phyloP scores from a whole-genome alignment of 1,284 basidiomycete genomes.

The Boletellus deceptivus region DNA sequence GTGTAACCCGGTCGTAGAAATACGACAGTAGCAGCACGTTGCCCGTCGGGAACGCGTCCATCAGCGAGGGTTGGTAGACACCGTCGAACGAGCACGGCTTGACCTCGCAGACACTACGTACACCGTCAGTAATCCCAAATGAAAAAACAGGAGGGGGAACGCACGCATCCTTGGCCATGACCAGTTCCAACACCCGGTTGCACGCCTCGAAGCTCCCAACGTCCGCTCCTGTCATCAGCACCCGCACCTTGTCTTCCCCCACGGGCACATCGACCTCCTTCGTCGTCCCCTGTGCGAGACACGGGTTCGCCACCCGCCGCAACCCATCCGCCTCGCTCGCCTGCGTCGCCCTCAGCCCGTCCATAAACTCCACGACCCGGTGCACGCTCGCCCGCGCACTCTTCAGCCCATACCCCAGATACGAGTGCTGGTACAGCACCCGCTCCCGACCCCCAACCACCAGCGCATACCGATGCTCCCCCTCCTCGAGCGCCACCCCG shows the following conservation, averaged over 20 bases:
- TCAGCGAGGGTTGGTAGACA: conserved; percentile 94
- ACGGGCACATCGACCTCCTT: conserved; percentile 71
- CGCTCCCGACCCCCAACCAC: conserved; percentile 70
- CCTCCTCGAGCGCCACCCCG: conserved; percentile 62
- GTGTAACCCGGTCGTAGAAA: conserved; percentile 93
- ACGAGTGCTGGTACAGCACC: conserved; percentile 91
- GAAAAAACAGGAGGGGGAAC: too few species aligned
- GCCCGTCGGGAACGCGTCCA: conserved; percentile 83
- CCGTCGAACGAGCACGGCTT: conserved; percentile 97
- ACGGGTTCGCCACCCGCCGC: conserved; percentile 62
- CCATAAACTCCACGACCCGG: conserved; percentile 86
- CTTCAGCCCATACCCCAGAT: conserved; percentile 96
- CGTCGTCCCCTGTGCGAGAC: conserved; percentile 68
- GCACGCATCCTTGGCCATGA: conserved; percentile 86
- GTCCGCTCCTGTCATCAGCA: conserved; percentile 80
- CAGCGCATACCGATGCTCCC: conserved; percentile 93
- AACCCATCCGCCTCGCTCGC: conserved; percentile 10
- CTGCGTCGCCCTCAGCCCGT: conserved; percentile 42
- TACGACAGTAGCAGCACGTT: conserved; percentile 88
- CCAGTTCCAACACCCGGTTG: conserved; percentile 81
- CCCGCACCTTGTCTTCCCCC: conserved; percentile 55
- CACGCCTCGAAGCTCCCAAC: conserved; percentile 87
- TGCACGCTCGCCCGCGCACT: conserved; percentile 84
- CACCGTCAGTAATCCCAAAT: conserved; percentile 2
- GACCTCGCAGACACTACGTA: conserved; percentile 72